These are phyloP conservation scores for Hemisphaericaspora nanyangensis DNA, from an alignment of 805 yeast genomes.

Conservation along the genomic window DNA sequence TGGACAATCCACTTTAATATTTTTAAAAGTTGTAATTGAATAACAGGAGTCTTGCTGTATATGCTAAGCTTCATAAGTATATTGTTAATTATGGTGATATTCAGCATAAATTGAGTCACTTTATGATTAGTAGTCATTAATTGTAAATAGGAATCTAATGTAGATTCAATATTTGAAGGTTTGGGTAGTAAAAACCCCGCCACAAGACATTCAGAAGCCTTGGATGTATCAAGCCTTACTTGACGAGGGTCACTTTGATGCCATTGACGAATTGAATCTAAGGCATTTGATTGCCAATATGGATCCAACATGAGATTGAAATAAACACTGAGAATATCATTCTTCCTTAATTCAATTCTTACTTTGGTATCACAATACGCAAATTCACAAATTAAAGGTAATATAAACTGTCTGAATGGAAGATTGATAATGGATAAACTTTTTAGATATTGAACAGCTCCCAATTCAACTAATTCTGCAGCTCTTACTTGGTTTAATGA, in stretches of 20 bases:
- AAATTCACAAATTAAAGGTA: constrained; percentile 52
- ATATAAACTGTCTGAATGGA: constrained; percentile 48
- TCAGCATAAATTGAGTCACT: constrained; percentile 22
- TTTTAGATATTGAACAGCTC: constrained; percentile 44
- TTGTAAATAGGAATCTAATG: constrained; percentile 38
- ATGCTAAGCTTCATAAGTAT: constrained; percentile 26
- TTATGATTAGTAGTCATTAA: constrained; percentile 20
- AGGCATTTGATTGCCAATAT: constrained; percentile 55
- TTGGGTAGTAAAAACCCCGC: constrained; percentile 39
- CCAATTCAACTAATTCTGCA: constrained; percentile 42
- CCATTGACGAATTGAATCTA: constrained; percentile 47
- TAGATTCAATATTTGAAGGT: constrained; percentile 41
- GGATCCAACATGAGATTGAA: constrained; percentile 43
- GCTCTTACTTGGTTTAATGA: constrained; percentile 44
- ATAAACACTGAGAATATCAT: constrained; percentile 37
- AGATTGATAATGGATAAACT: constrained; percentile 36
- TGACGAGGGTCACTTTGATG: constrained; percentile 23
- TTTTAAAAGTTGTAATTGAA: constrained; percentile 32
- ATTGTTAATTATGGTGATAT: constrained; percentile 21
- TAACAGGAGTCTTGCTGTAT: constrained; percentile 31
- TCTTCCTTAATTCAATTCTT: constrained; percentile 30
- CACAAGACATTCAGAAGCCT: constrained; percentile 27
- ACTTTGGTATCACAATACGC: constrained; percentile 43
- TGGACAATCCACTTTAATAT: constrained; percentile 19
- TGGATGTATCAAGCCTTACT: constrained; percentile 19